These are phyloP conservation scores for Coniferiporia weirii DNA, from an alignment of 1,284 basidiomycete genomes.

Conservation along the genomic window DNA sequence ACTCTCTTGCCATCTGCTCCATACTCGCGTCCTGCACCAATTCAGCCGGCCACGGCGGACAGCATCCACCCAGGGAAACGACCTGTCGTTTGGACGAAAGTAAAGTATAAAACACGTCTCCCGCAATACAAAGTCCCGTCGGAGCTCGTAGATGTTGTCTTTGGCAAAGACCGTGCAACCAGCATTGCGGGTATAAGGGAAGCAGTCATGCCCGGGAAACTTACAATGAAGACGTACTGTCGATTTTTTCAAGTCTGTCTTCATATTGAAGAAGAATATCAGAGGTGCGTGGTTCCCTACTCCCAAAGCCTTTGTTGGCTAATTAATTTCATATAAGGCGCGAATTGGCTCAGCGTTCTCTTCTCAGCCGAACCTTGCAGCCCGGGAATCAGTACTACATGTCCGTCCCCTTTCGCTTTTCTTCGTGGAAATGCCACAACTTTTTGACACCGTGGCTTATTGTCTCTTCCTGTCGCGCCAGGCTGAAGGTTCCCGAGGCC, in stretches of 20 bases:
- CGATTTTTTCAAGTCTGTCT: not conserved
- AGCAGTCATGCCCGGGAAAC: not conserved
- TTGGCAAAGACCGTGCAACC: not conserved
- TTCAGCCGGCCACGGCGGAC: not conserved
- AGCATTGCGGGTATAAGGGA: not conserved
- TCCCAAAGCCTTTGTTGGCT: not conserved
- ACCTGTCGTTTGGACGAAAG: not conserved
- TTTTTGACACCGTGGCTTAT: too few relatives aligned
- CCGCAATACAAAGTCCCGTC: not conserved
- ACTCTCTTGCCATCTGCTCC: not conserved
- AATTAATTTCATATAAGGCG: not conserved
- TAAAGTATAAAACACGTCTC: not conserved
- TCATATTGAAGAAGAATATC: not conserved
- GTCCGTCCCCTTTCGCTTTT: not conserved
- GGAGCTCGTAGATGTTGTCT: not conserved
- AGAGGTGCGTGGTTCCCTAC: not conserved
- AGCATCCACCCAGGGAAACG: not conserved
- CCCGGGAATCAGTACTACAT: not conserved
- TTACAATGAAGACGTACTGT: not conserved
- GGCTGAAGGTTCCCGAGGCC: not conserved
- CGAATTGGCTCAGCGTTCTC: not conserved
- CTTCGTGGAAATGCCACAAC: not conserved
- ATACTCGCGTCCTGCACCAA: not conserved
- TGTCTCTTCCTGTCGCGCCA: not conserved
- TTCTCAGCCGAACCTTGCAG: not conserved